phyloP scores from a whole-genome alignment of 768 basidiomycete species.

The Porphyrellus cyaneotinctus region DNA sequence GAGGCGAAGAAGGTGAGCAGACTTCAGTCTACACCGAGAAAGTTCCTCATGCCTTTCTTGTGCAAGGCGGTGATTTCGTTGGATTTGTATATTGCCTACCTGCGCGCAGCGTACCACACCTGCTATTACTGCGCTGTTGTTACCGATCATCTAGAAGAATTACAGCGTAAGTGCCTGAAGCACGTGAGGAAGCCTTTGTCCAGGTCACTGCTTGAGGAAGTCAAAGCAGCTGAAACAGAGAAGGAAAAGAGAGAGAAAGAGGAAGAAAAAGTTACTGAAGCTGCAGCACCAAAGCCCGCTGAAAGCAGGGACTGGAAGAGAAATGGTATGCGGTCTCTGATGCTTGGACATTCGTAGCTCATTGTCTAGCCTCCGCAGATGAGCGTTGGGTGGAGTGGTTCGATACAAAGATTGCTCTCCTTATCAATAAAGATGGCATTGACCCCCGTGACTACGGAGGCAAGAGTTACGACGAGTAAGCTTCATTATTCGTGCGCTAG shows the following conservation, averaged over 20 bases:
- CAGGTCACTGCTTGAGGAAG: slow-evolving; percentile 57
- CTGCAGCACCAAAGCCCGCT: slow-evolving; percentile 30
- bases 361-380: slow-evolving; percentile 43
- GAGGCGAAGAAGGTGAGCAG: slow-evolving; percentile 66
- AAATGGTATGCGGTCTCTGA: slow-evolving; percentile 48
- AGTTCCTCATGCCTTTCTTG: slow-evolving; percentile 19
- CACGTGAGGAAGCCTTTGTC: slow-evolving; percentile 79
- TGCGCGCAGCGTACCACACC: slow-evolving; percentile 88
- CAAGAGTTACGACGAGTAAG: slow-evolving; percentile 85
- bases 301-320: slow-evolving; percentile 54
- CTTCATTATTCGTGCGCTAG: slow-evolving; percentile 21
- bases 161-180: slow-evolving; percentile 90
- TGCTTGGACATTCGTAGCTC: slow-evolving; percentile 7
- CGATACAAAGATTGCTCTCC: slow-evolving; percentile 77
- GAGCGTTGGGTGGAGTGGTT: slow-evolving; percentile 88
- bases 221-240: slow-evolving; percentile 43
- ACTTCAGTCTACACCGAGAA: slow-evolving; percentile 13
- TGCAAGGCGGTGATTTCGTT: slow-evolving; percentile 71
- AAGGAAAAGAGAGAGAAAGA: slow-evolving; percentile 49
- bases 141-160: slow-evolving; percentile 90
- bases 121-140: slow-evolving; percentile 98
- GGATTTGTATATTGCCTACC: slow-evolving; percentile 90
- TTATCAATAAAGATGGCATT: slow-evolving; percentile 73
- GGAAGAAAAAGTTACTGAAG: slow-evolving; percentile 40
- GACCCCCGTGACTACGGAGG: slow-evolving; percentile 89